Conservation (phyloP, 352 stramenopile species). For the Globisporangium paroecandrum region DNA sequence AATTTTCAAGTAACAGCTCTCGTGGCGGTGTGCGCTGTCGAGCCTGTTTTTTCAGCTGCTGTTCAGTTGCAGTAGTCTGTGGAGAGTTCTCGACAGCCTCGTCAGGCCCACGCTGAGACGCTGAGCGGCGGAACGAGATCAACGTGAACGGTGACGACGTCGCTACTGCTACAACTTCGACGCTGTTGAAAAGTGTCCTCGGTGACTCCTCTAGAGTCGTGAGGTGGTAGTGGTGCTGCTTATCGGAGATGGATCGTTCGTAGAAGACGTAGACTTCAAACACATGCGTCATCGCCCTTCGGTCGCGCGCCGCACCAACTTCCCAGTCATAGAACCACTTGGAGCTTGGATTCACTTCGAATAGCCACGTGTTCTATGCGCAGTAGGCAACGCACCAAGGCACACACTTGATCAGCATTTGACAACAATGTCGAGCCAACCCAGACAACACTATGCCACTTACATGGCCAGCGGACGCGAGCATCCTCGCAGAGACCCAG, state of each 20-base stretch:
- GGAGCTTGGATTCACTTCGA: constrained; percentile 7
- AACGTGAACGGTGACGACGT: constrained; percentile 6
- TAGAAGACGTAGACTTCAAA: constrained; percentile 13
- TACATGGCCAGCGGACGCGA: constrained; percentile 6
- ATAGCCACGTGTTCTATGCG: constrained; percentile 10
- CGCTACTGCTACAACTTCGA: constrained; percentile 1
- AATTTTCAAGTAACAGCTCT: too few species aligned
- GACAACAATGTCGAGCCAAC: neutral
- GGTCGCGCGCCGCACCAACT: constrained; percentile 7
- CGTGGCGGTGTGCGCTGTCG: too few species aligned
- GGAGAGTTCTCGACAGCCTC: neutral
- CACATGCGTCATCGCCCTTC: constrained; percentile 6
- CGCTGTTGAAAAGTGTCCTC: neutral
- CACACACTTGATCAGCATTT: neutral
- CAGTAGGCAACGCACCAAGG: too few species aligned
- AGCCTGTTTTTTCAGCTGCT: neutral
- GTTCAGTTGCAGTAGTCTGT: neutral
- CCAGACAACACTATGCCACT: neutral
- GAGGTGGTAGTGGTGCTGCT: neutral
- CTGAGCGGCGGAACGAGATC: constrained; percentile 1
- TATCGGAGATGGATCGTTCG: neutral
- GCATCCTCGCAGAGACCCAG: constrained; percentile 3
- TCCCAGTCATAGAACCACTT: constrained; percentile 13
- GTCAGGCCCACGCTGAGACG: neutral
- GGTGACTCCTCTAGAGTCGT: neutral